Evolutionary conservation across 108 stramenopile genomes (phyloP).

Genomic region (Discostella pseudostelligera): DNA sequence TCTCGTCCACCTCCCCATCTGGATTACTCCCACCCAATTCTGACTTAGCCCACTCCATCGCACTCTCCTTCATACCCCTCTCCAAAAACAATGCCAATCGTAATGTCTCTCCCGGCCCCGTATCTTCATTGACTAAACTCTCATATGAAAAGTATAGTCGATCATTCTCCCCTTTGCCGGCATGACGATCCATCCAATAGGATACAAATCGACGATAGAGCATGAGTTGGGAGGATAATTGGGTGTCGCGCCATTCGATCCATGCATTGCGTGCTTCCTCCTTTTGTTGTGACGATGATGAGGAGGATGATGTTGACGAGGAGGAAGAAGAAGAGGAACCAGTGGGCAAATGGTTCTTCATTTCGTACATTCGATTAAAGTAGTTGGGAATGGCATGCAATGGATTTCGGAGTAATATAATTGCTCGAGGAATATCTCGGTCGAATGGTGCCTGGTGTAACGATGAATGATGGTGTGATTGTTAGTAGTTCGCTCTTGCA

Average conservation of each 20-base stretch:
- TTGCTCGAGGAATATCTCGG: slow-evolving; percentile 11
- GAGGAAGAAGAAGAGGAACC: slow-evolving; percentile 1
- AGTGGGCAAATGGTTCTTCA: slow-evolving; percentile 23
- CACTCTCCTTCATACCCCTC: slow-evolving; percentile 15
- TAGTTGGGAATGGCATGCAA: slow-evolving; percentile 32
- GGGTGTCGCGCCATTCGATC: slow-evolving; percentile 36
- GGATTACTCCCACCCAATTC: background rate
- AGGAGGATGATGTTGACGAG: background rate
- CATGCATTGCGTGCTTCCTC: slow-evolving; percentile 18
- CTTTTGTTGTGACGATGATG: slow-evolving; percentile 8
- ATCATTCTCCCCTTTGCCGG: slow-evolving; percentile 14
- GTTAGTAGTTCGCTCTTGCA: background rate
- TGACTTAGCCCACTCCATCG: slow-evolving; percentile 14
- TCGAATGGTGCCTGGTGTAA: slow-evolving; percentile 29
- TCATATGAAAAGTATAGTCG: slow-evolving; percentile 38
- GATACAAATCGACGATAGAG: slow-evolving; percentile 36
- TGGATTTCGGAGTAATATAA: slow-evolving; percentile 38
- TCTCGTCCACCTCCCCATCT: background rate
- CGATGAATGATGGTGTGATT: background rate
- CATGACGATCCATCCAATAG: slow-evolving; percentile 38
- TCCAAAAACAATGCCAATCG: slow-evolving; percentile 25
- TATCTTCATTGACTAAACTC: slow-evolving; percentile 16
- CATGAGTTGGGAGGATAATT: slow-evolving; percentile 22
- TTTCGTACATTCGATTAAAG: slow-evolving; percentile 36
- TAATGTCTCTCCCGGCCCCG: slow-evolving; percentile 16